These are phyloP conservation scores for Trichophyton equinum DNA, from an alignment of 2,329 filamentous ascomycete genomes.

Conservation along the genomic window DNA sequence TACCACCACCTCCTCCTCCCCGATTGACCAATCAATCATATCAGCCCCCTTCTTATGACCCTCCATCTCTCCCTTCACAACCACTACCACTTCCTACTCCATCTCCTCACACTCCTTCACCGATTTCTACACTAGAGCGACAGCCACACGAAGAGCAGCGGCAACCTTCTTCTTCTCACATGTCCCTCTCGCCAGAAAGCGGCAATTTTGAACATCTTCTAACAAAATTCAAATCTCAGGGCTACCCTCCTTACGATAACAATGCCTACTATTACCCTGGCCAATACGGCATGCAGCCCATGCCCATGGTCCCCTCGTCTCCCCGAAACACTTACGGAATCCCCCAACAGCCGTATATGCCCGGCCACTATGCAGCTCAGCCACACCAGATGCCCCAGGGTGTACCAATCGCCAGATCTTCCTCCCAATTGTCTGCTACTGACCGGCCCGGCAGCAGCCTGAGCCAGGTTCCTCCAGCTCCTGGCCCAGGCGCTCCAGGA, in stretches of 20 bases:
- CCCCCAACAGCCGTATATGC: slow-evolving; percentile 40
- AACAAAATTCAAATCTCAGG: slow-evolving; percentile 54
- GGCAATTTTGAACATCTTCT: slow-evolving; percentile 62
- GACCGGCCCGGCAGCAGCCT: slow-evolving; percentile 52
- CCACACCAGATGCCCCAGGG: slow-evolving; percentile 44
- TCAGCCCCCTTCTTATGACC: not conserved
- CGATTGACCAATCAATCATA: not conserved
- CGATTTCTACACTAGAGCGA: slow-evolving; percentile 7
- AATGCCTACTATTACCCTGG: slow-evolving; percentile 33
- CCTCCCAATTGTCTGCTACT: slow-evolving; percentile 62
- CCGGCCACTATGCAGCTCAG: slow-evolving; percentile 38
- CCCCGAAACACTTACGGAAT: slow-evolving; percentile 38
- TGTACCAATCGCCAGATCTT: slow-evolving; percentile 64
- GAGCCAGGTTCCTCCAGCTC: slow-evolving; percentile 43
- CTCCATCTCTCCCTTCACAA: slow-evolving; percentile 4
- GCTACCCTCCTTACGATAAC: slow-evolving; percentile 37
- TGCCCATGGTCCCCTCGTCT: slow-evolving; percentile 28
- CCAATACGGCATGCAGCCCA: slow-evolving; percentile 29
- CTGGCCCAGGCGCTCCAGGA: slow-evolving; percentile 37
- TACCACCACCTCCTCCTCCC: slow-evolving; percentile 14
- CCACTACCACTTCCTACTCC: not conserved
- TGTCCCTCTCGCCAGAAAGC: slow-evolving; percentile 57
- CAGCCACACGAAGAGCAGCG: not conserved
- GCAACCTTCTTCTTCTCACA: slow-evolving; percentile 14
- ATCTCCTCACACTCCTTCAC: slow-evolving; percentile 11